Base-by-base conservation (phyloP, 1,284 basidiomycete genomes). In the Rugosomyces carneus region DNA sequence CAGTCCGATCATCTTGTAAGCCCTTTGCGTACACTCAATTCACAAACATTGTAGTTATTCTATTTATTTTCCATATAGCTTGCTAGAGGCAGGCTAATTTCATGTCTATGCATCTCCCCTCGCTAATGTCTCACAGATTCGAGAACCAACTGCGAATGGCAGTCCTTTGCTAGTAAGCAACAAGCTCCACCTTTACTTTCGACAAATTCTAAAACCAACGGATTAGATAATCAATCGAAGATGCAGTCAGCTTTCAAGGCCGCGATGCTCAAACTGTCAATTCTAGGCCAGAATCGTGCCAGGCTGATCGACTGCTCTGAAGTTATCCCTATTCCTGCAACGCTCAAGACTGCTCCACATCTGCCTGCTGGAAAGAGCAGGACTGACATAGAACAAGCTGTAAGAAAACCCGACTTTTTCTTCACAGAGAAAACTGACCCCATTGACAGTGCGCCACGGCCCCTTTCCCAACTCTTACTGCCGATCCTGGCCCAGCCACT, bases 91-190 rank as follows among this genome's bases (percentile, higher is more conserved):
- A n/a, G n/a, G n/a, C n/a, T n/a, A n/a, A n/a, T n/a, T n/a, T n/a
- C n/a, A n/a, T n/a, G n/a, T n/a, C n/a, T n/a, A n/a, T n/a, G n/a
- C n/a, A n/a, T n/a, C n/a, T n/a, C n/a, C n/a, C n/a, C n/a, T n/a
- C n/a, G n/a, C n/a, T n/a, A n/a, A 2, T 13, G 41, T 42, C 19
- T 44, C 51, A 20, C 40, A 47, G 62, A 63, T 45, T 45, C 57
- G 3, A 57, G 62, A 36, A 69, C 67, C 29, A 56, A 60, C 11
- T 68, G 65, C 51, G 49, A 55, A 32, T 69, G 70, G 70, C 70
- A 72, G 57, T 59, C 63, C 3, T 61, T 68, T 47, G 63, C 67
- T 19, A 61, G 62, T 62, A 44, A 49, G 61, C 48, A 5, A n/a
- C 8, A 18, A 19, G 6, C 5, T 11, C 13, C 6, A 10, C 29